phyloP scores from a whole-genome alignment of 2,329 filamentous ascomycete genomes.

The Chaetomiaceae sp. region DNA sequence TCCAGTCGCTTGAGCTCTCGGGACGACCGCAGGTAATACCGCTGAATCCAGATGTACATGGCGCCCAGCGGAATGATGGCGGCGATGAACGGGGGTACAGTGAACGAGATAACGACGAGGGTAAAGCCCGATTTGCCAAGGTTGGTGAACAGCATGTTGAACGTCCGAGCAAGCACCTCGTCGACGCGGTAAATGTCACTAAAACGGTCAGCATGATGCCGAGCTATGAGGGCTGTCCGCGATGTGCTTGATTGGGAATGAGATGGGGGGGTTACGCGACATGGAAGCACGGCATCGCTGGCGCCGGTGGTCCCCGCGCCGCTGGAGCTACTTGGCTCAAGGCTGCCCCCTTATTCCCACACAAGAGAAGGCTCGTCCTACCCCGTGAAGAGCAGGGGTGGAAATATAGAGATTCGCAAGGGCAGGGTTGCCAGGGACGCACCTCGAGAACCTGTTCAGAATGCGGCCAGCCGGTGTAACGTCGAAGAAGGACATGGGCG shows the following conservation, averaged over 20 bases:
- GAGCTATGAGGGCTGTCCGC: slow-evolving; percentile 10
- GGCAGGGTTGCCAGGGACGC: slow-evolving; percentile 30
- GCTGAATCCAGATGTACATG: slow-evolving; percentile 88
- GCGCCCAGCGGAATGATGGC: slow-evolving; percentile 75
- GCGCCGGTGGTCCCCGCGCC: slow-evolving; percentile 9
- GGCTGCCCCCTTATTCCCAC: slow-evolving; percentile 2
- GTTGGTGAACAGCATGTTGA: slow-evolving; percentile 93
- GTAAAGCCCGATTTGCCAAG: slow-evolving; percentile 74
- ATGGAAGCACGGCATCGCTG: slow-evolving; percentile 12
- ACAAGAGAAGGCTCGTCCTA: slow-evolving; percentile 14
- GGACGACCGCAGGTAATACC: slow-evolving; percentile 94
- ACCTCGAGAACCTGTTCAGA: slow-evolving; percentile 92
- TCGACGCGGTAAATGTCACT: slow-evolving; percentile 79
- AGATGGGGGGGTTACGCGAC: slow-evolving; percentile 11
- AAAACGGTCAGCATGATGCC: slow-evolving; percentile 26
- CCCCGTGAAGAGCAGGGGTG: slow-evolving; percentile 3
- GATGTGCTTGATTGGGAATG: slow-evolving; percentile 11
- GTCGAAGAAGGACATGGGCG: slow-evolving; percentile 98
- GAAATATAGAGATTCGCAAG: neutral
- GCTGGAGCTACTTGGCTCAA: slow-evolving; percentile 19
- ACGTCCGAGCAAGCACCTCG: slow-evolving; percentile 90
- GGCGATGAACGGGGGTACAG: slow-evolving; percentile 74
- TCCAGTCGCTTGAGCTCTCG: slow-evolving; percentile 94
- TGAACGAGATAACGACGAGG: slow-evolving; percentile 73
- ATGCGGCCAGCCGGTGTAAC: slow-evolving; percentile 95